phyloP scores from a whole-genome alignment of 306 rosid species.

The Vicia villosa region DNA sequence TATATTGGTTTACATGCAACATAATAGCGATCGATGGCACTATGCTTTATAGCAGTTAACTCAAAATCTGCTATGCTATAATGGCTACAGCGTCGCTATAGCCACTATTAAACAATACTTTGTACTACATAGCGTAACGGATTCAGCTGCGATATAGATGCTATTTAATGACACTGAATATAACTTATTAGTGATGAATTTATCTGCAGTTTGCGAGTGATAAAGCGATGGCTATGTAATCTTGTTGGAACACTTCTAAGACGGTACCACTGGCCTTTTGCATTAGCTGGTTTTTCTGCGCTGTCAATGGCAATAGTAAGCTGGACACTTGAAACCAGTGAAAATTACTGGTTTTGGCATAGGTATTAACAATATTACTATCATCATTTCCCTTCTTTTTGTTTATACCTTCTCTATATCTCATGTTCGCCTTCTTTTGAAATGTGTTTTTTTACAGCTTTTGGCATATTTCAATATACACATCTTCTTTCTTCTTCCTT shows the following conservation, averaged over 20 bases:
- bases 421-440: conserved; percentile 32
- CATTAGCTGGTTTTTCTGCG: conserved; percentile 64
- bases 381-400: conserved; percentile 8
- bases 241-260: conserved; percentile 55
- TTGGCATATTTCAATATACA: conserved; percentile 86
- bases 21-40: background rate
- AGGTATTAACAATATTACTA: conserved; percentile 56
- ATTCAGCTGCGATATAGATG: no score
- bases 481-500: conserved; percentile 70
- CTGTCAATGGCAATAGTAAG: conserved; percentile 80
- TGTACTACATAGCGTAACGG: no score
- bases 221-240: conserved; percentile 61
- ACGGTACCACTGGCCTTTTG: conserved; percentile 78
- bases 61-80: no score
- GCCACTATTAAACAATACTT: no score
- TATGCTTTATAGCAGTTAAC: background rate
- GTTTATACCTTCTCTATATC: conserved; percentile 2
- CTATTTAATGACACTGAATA: background rate
- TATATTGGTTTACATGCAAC: conserved; percentile 11
- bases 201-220: conserved; percentile 62
- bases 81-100: no score
- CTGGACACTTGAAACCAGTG: conserved; percentile 80
- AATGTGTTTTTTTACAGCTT: conserved; percentile 60
- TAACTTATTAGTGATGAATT: conserved; percentile 23
- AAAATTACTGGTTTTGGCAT: conserved; percentile 97